Percentiles rank a stretch among this genome's conserved stretches.
Evolutionary conservation across 202 grass and related monocot species (phyloP).

Genomic region (Schoenoplectus tabernaemontani): DNA sequence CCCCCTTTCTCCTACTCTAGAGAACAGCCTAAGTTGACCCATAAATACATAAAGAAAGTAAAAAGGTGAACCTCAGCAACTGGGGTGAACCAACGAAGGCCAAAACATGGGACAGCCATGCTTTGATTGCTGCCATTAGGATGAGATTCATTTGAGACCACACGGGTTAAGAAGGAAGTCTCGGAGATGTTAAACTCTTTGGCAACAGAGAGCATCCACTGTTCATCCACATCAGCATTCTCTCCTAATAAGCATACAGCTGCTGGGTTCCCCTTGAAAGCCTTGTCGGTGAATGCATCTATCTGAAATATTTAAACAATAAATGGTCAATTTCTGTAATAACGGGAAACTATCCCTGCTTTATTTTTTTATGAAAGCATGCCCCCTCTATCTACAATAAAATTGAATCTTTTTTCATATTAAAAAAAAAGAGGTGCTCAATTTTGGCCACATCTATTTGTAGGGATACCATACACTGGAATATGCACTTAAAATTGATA

Average conservation of each 20-base stretch:
- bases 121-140: background rate
- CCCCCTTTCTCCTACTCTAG: too few species aligned
- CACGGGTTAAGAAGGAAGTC: conserved; percentile 42
- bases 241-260: conserved; percentile 59
- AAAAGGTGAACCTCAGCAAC: conserved; percentile 39
- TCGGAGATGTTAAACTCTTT: conserved; percentile 64
- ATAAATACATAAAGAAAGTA: too few species aligned
- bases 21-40: background rate
- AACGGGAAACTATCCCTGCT: background rate
- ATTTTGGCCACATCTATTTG: background rate
- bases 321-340: background rate
- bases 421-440: background rate
- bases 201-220: conserved; percentile 76
- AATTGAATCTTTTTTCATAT: background rate
- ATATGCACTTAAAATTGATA: background rate
- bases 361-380: background rate
- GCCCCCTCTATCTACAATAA: background rate
- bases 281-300: conserved; percentile 52
- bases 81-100: conserved; percentile 80
- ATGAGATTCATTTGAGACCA: background rate
- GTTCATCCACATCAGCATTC: conserved; percentile 28
- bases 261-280: conserved; percentile 85
- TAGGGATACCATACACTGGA: too few species aligned
- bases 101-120: conserved; percentile 29
- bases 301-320: conserved; percentile 31